Conservation (phyloP, 495 filamentous ascomycete species). For the Penicillium soppii region DNA sequence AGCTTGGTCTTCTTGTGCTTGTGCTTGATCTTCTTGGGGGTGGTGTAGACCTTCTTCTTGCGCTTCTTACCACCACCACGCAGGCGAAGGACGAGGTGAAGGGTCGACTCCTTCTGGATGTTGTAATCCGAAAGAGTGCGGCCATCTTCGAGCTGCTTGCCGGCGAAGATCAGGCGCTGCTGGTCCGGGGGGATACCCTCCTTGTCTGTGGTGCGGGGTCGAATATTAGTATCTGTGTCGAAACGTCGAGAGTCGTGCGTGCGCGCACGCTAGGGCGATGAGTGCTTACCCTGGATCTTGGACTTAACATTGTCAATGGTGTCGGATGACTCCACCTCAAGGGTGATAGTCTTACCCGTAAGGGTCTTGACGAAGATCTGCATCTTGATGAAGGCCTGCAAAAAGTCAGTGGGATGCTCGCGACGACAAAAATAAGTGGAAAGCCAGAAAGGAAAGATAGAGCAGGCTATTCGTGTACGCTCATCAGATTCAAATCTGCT, state of each 20-base stretch:
- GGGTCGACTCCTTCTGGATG: slow-evolving; percentile 99
- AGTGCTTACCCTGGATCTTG: slow-evolving; percentile 72
- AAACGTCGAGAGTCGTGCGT: background rate
- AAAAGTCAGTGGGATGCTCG: slow-evolving; percentile 10
- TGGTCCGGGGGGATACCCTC: slow-evolving; percentile 99
- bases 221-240: slow-evolving; percentile 10
- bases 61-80: slow-evolving; percentile 98
- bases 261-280: no score
- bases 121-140: slow-evolving; percentile 99
- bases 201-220: slow-evolving; percentile 67
- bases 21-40: slow-evolving; percentile 99
- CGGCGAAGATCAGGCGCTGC: slow-evolving; percentile 99
- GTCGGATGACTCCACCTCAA: slow-evolving; percentile 99
- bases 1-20: slow-evolving; percentile 99
- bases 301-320: slow-evolving; percentile 99
- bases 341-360: slow-evolving; percentile 99
- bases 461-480: background rate
- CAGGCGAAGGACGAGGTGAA: slow-evolving; percentile 96
- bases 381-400: slow-evolving; percentile 66
- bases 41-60: slow-evolving; percentile 99
- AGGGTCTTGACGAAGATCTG: slow-evolving; percentile 99
- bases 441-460: background rate
- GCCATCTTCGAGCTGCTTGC: slow-evolving; percentile 99
- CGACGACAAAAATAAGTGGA: background rate
- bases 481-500: slow-evolving; percentile 2